Evolutionary conservation across 768 basidiomycete species (phyloP).

Genomic region (Lentinula guzmanii): DNA sequence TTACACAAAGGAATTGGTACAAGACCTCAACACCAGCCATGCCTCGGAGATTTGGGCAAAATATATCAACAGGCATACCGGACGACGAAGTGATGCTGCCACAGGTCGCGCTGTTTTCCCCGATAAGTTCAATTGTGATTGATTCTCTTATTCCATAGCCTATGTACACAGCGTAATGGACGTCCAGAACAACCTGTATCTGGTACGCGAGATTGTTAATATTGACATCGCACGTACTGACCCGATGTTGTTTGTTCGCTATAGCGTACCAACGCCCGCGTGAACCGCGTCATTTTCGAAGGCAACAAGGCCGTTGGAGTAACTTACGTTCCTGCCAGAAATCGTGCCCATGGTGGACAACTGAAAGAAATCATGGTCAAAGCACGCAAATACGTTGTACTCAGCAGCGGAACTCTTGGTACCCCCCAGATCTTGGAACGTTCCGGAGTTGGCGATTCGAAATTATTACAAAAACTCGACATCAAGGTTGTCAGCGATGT

Average conservation of each 20-base stretch:
- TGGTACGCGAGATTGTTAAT: conserved; percentile 16
- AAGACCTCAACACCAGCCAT: conserved; percentile 53
- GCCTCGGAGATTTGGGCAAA: conserved; percentile 73
- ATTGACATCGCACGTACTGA: not conserved
- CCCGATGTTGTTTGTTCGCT: not conserved
- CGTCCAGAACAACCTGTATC: conserved; percentile 57
- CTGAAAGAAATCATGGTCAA: conserved; percentile 58
- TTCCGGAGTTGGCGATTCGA: conserved; percentile 57
- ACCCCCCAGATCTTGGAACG: conserved; percentile 72
- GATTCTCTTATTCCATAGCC: conserved; percentile 23
- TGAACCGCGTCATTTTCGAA: conserved; percentile 66
- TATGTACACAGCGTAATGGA: conserved; percentile 72
- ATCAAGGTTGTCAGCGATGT: conserved; percentile 64
- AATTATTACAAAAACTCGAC: conserved; percentile 48
- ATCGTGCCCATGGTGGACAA: conserved; percentile 45
- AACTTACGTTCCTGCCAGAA: conserved; percentile 59
- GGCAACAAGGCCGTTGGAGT: conserved; percentile 68
- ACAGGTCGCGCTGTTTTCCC: conserved; percentile 35
- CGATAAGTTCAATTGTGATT: not conserved
- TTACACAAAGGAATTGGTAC: not conserved
- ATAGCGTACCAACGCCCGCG: conserved; percentile 54
- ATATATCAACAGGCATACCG: conserved; percentile 71
- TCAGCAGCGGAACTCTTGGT: conserved; percentile 63
- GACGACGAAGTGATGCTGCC: conserved; percentile 65
- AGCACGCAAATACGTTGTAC: conserved; percentile 61